Evolutionary conservation across 306 rosid genomes (phyloP).

Genomic region (barrel medic (Medicago truncatula)): DNA sequence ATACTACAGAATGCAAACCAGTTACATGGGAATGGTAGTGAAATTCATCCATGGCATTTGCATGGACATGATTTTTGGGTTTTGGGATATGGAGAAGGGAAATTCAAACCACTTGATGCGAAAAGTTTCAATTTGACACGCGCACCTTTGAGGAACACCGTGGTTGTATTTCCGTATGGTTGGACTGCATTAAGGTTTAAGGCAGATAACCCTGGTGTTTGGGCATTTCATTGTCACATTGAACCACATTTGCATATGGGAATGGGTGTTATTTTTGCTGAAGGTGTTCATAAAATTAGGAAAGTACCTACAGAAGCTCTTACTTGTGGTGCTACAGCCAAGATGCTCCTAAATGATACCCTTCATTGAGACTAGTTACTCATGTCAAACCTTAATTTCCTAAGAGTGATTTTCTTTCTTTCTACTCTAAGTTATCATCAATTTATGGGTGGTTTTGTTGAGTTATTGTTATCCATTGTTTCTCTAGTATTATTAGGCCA

Average conservation of each 20-base stretch:
- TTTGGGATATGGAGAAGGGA: conserved; percentile 84
- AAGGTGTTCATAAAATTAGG: conserved; percentile 51
- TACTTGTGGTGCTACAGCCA: conserved; percentile 64
- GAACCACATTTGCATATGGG: conserved; percentile 96
- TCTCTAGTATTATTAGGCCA: not conserved
- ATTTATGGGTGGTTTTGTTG: not conserved
- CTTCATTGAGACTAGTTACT: conserved; percentile 25
- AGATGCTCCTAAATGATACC: not conserved
- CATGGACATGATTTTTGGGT: conserved; percentile 97
- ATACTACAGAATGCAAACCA: conserved; percentile 77
- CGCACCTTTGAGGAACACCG: conserved; percentile 77
- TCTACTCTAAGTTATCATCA: not conserved
- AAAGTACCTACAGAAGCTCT: conserved; percentile 55
- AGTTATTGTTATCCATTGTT: not conserved
- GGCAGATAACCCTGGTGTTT: conserved; percentile 88
- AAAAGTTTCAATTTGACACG: conserved; percentile 60
- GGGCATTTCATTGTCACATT: conserved; percentile 94
- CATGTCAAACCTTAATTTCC: not conserved
- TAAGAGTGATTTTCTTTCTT: not conserved
- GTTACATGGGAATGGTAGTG: conserved; percentile 49
- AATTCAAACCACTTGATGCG: conserved; percentile 46
- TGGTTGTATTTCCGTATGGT: conserved; percentile 69
- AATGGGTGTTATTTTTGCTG: conserved; percentile 81
- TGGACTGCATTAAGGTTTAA: conserved; percentile 82
- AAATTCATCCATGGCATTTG: conserved; percentile 91